Base-by-base conservation (phyloP, 768 basidiomycete species). In the Pulveroboletus frians region DNA sequence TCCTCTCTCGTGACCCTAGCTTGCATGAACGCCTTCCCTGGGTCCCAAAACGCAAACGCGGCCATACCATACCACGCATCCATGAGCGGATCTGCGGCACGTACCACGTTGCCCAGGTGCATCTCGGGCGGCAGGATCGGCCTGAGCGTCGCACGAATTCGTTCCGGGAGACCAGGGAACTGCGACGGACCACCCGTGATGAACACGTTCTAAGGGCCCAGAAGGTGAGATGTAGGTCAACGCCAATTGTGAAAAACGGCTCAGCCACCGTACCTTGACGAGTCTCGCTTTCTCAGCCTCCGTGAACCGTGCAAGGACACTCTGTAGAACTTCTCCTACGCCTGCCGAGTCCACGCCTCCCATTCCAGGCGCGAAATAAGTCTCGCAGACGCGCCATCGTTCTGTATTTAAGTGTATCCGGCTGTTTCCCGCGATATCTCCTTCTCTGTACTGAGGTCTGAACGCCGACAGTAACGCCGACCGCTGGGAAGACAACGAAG, bases 21-120 rank as follows among this genome's bases (percentile, higher is more conserved):
- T 29, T 62, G 64, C 39, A 57, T 49, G 58, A 87, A 84, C 50
- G 75, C 79, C 0, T 72, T 69, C n/a, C 23, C 23, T 26, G 78
- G 79, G 54, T 64, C 66, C 34, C 81, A 79, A 59, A 86, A 86
- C 43, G 81, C 79, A 59, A 86, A 86, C 43, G 76, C 76, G 13
- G 89, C 88, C 92, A 99, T 94, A 7, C 96, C 96, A 36, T 78
- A 76, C 94, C 94, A 99, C 14, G 93, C 86, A 58, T 95, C 92
- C 52, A 83, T 55, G 11, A 69, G 54, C 1, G 88, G 81, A 62
- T 96, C 83, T 2, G 60, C 69, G 1, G 93, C 88, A 1, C 75
- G 70, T 30, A 71, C 66, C 37, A 93, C 78, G 39, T 75, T 65
- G 0, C 55, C 46, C 18, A 99, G 76, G 5, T 78, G 73, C 70